Percentiles rank a stretch among this genome's conserved stretches.
Conservation (phyloP, 805 yeast genomes). For the Suhomyces prunicola region DNA sequence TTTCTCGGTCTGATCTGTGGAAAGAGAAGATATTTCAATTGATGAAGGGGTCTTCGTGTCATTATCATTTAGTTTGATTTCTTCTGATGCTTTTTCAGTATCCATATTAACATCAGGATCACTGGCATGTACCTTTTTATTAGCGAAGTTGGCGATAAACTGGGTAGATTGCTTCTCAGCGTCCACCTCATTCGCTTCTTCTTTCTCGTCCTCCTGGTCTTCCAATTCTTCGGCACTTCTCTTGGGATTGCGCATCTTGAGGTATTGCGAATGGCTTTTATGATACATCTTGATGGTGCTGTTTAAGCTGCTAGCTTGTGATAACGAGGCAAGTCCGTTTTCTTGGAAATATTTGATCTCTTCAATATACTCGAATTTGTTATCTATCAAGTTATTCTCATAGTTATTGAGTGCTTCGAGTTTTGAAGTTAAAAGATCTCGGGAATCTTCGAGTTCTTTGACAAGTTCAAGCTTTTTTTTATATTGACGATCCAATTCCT, state of each 20-base stretch:
- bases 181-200: constrained; percentile 24
- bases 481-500: constrained; percentile 21
- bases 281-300: constrained; percentile 23
- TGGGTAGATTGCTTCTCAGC: constrained; percentile 10
- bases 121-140: constrained; percentile 3
- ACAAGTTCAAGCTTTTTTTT: constrained; percentile 12
- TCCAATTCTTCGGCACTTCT: constrained; percentile 40
- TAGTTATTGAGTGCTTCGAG: constrained; percentile 26
- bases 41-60: neutral
- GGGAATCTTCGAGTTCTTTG: constrained; percentile 16
- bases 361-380: constrained; percentile 31
- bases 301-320: neutral
- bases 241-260: constrained; percentile 34
- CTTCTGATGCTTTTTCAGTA: neutral
- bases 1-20: constrained; percentile 11
- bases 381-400: constrained; percentile 37
- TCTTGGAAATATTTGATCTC: constrained; percentile 27
- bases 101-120: neutral
- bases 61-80: constrained; percentile 2
- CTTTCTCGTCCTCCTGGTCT: constrained; percentile 41
- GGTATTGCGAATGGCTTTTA: constrained; percentile 42
- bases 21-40: constrained; percentile 9
- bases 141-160: constrained; percentile 11
- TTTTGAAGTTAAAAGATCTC: constrained; percentile 17
- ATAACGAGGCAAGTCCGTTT: constrained; percentile 9